Conservation (phyloP, 192 early-diverging fungal genomes). For the Coemansia sp. region DNA sequence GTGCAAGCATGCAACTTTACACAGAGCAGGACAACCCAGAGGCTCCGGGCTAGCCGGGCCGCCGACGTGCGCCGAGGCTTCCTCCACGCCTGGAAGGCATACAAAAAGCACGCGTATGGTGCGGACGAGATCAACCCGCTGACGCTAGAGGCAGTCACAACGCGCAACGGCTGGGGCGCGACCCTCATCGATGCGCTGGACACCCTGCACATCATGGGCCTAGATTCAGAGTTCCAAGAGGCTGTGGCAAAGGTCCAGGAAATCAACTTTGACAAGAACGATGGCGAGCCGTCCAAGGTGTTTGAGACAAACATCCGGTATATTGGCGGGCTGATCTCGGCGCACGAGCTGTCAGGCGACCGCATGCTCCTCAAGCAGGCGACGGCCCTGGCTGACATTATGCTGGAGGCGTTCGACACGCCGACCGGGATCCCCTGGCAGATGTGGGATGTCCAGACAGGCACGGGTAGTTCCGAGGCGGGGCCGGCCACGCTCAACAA, state of each 20-base stretch:
- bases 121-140: slow-evolving; percentile 64
- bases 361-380: slow-evolving; percentile 66
- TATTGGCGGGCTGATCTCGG: slow-evolving; percentile 78
- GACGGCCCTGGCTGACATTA: slow-evolving; percentile 69
- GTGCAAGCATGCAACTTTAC: slow-evolving; percentile 43
- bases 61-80: slow-evolving; percentile 58
- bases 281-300: slow-evolving; percentile 64
- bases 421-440: slow-evolving; percentile 53
- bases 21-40: slow-evolving; percentile 15
- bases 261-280: slow-evolving; percentile 65
- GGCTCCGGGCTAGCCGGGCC: slow-evolving; percentile 50
- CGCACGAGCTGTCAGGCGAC: slow-evolving; percentile 66
- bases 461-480: slow-evolving; percentile 38
- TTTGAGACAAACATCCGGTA: slow-evolving; percentile 89
- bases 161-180: slow-evolving; percentile 65
- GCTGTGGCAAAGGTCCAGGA: slow-evolving; percentile 63
- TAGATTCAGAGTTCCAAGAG: slow-evolving; percentile 71
- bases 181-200: slow-evolving; percentile 92
- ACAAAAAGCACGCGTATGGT: slow-evolving; percentile 71
- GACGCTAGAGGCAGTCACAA: slow-evolving; percentile 42
- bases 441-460: slow-evolving; percentile 69
- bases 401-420: slow-evolving; percentile 65
- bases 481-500: slow-evolving; percentile 43
- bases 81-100: slow-evolving; percentile 68
- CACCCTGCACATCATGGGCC: slow-evolving; percentile 78